Evolutionary conservation across 495 filamentous ascomycete genomes (phyloP), one percentile per base, ranked within the genome.

Genomic region (Penicillium diatomitis): DNA sequence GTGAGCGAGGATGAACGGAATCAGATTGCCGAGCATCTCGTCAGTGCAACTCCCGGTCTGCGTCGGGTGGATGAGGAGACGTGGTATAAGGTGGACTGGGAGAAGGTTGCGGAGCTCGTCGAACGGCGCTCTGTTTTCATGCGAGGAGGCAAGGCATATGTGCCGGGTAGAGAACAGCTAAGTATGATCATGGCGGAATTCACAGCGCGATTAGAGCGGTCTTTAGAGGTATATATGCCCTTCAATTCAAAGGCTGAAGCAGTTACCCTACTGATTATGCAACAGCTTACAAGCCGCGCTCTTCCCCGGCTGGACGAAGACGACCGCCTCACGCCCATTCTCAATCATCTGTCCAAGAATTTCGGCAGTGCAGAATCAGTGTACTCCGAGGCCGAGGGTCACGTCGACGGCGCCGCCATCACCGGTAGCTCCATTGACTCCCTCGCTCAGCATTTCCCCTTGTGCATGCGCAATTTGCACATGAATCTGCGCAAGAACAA

Each of bases 11-110:
- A 86, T 4, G 91, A 97, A 71, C 83, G 75, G 57, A 71, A 68
- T 40, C 71, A 73, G 44, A 66, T 82, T 27, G 53, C 68, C 5
- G 68, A 76, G 34, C 67, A 78, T 38, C 62, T 90, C 31, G 53
- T 70, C 4, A 74, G 68, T 42, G 78, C 76, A 2, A 79, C 77
- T 3, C 67, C 68, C 2, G 68, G 72, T 31, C 46, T 80, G 52
- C 77, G 78, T 60, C 68, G 71, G 44, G 65, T 76, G 27, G 83
- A 91, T 32, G 87, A 89, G n/a, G 86, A 89, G 50, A 77, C 72
- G 5, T 99, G 88, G 83, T 95, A 87, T 69, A 97, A 95, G 64
- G 87, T 96, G 4, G 88, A 95, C 60, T 99, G 91, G 88, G 85
- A 87, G 65, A 79, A 80, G 6, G 94, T 97, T 9, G 87, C 90